Evolutionary conservation across 257 asterid genomes (phyloP).

Genomic region (Paulownia fortunei): DNA sequence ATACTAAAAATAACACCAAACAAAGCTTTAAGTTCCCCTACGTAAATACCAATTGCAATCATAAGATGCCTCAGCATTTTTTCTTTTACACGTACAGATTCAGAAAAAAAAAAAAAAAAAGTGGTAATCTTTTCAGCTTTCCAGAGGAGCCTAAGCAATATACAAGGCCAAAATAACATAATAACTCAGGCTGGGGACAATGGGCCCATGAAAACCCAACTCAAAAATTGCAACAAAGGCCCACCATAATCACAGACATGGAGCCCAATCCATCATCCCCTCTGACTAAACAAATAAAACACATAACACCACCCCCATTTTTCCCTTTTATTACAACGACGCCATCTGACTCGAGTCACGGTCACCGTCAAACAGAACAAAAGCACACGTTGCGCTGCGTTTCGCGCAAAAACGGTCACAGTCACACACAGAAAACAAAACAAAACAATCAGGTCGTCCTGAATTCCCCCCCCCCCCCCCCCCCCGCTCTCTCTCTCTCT

Average conservation of each 20-base stretch:
- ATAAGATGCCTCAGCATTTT: no score
- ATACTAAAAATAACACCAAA: no score
- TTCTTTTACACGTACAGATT: no score
- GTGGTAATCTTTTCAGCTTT: not conserved
- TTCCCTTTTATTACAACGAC: constrained; percentile 1
- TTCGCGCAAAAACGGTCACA: not conserved
- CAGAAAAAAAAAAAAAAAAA: no score
- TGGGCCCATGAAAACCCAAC: constrained; percentile 4
- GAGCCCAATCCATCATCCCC: constrained; percentile 29
- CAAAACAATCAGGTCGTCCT: not conserved
- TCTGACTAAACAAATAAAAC: not conserved
- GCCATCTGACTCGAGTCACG: not conserved
- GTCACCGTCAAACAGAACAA: constrained; percentile 25
- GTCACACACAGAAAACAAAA: constrained; percentile 4
- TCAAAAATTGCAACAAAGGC: constrained; percentile 11
- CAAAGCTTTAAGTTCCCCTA: no score
- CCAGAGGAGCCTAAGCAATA: not conserved
- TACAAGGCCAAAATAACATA: not conserved
- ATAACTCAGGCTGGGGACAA: not conserved
- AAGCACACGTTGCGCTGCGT: constrained; percentile 9
- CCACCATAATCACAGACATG: constrained; percentile 33
- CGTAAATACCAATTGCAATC: no score
- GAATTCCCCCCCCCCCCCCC: not conserved
- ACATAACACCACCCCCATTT: not conserved
- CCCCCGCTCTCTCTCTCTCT: constrained; percentile 7